Percentiles rank a stretch among this genome's conserved stretches.
Evolutionary conservation across 2,329 filamentous ascomycete genomes (phyloP).

Genomic region (Trichoderma sp.): DNA sequence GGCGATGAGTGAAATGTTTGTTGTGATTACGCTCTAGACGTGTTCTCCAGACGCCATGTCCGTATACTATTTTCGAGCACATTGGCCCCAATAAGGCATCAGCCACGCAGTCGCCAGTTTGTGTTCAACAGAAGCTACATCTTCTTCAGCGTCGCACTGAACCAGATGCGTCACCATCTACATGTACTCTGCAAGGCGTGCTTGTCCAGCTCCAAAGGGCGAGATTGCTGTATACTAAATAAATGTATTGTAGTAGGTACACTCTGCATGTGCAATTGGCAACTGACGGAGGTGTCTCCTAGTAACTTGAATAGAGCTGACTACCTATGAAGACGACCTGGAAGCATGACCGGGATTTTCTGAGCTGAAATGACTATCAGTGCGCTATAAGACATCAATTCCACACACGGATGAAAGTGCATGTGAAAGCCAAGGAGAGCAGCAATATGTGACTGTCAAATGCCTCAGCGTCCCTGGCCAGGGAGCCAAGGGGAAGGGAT

Average conservation of each 20-base stretch:
- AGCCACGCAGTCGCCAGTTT: neutral
- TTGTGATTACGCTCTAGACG: neutral
- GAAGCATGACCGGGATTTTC: neutral
- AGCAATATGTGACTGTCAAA: neutral
- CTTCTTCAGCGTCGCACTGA: neutral
- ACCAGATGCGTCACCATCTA: neutral
- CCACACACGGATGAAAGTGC: neutral
- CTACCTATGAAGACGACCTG: too few species aligned
- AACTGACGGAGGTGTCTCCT: neutral
- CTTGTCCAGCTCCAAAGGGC: neutral
- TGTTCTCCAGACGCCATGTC: too few species aligned
- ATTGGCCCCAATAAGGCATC: too few species aligned
- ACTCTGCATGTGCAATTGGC: neutral
- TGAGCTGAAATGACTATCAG: neutral
- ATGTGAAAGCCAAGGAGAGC: neutral
- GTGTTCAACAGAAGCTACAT: neutral
- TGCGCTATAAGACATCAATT: neutral
- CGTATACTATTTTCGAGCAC: too few species aligned
- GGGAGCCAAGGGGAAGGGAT: neutral
- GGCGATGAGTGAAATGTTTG: constrained; percentile 2
- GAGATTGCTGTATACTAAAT: neutral
- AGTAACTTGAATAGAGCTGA: neutral
- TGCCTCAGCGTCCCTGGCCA: neutral
- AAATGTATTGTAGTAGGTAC: too few species aligned
- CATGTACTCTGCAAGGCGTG: neutral